Evolutionary conservation across 1,284 basidiomycete species (phyloP).

Genomic region (Bondarzewia mesenterica): DNA sequence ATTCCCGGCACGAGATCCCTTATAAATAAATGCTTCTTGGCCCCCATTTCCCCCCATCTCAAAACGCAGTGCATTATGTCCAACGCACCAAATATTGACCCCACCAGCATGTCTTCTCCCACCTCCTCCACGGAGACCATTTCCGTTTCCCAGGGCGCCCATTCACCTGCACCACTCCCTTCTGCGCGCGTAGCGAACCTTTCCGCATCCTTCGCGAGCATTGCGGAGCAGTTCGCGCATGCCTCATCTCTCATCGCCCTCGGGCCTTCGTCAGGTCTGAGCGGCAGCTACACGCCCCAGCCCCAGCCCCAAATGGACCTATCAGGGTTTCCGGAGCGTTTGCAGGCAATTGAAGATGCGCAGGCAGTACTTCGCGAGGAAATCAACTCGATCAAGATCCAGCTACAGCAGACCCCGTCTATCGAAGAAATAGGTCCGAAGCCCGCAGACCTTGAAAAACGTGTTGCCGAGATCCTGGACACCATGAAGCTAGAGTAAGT

Average conservation of each 20-base stretch:
- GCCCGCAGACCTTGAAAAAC: conserved; percentile 23
- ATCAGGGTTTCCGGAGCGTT: conserved; percentile 15
- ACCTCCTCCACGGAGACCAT: no score
- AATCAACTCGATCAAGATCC: conserved; percentile 11
- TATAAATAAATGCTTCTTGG: no score
- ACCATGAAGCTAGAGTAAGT: conserved; percentile 27
- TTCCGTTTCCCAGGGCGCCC: no score
- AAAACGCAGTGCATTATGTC: no score
- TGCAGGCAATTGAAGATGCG: conserved; percentile 22
- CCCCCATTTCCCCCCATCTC: no score
- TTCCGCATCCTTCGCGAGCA: conserved; percentile 1
- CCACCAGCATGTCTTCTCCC: no score
- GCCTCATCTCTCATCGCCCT: background rate
- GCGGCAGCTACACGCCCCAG: background rate
- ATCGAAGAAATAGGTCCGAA: conserved; percentile 14
- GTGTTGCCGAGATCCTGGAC: conserved; percentile 22
- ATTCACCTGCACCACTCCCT: no score
- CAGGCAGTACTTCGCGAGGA: conserved; percentile 22
- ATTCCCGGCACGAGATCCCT: no score
- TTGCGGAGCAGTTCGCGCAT: conserved; percentile 3
- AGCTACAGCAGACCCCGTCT: background rate
- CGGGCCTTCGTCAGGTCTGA: background rate
- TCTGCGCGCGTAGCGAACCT: background rate
- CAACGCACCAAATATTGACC: no score
- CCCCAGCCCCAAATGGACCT: conserved; percentile 1